Conservation (phyloP, 306 rosid genomes). For the Neltuma alba region DNA sequence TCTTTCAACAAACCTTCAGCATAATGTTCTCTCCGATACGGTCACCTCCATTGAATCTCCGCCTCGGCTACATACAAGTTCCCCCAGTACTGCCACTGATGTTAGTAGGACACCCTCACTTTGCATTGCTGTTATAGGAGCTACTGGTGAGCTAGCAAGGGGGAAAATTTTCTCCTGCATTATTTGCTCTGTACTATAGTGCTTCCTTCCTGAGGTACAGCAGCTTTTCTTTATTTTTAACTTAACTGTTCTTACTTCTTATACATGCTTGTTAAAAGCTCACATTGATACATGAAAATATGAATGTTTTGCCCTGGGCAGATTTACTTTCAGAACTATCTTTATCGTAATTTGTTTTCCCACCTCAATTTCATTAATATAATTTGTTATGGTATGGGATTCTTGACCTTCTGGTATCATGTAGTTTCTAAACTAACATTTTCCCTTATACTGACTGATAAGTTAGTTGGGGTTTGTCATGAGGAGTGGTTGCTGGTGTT, state of each 20-base stretch:
- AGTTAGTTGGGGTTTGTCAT: background rate
- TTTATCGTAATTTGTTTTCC: background rate
- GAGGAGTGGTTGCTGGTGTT: background rate
- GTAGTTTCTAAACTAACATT: background rate
- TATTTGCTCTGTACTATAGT: constrained; percentile 86
- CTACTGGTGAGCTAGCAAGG: constrained; percentile 93
- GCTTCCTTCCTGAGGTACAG: constrained; percentile 91
- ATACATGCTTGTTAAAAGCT: constrained; percentile 12
- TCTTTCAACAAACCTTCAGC: constrained; percentile 30
- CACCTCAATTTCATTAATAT: background rate
- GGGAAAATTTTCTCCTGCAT: constrained; percentile 86
- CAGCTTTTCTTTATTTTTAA: constrained; percentile 12
- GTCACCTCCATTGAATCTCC: constrained; percentile 41
- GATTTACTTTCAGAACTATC: constrained; percentile 3
- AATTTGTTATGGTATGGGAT: constrained; percentile 4
- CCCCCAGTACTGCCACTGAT: constrained; percentile 35
- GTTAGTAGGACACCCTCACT: constrained; percentile 58
- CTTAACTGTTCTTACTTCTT: background rate
- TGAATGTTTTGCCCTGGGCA: background rate
- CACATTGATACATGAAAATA: constrained; percentile 8
- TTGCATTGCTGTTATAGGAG: constrained; percentile 88
- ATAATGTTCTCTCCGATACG: constrained; percentile 38
- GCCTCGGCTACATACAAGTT: constrained; percentile 47
- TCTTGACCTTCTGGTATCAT: constrained; percentile 25
- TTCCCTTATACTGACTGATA: background rate